Base-by-base conservation (phyloP, 2,329 filamentous ascomycete species). In the Leptographium radiaticola region DNA sequence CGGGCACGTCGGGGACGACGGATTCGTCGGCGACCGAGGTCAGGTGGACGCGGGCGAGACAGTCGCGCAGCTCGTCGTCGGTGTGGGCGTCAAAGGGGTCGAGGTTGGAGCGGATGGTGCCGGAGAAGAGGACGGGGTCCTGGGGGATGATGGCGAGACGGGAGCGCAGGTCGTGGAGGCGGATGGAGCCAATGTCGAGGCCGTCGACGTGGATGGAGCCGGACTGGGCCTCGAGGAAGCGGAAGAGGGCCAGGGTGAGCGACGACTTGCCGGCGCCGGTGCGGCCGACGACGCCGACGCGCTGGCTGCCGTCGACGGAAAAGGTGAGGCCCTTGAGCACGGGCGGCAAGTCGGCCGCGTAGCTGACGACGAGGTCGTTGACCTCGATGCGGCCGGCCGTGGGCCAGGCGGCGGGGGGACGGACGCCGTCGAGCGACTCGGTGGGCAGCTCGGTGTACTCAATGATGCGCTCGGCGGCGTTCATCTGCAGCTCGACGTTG, bases 191-290 rank as follows among this genome's bases (percentile, higher is more conserved):
- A 51, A 89, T 86, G 62, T 90, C 85, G 13, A 88, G 60, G 0
- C 85, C 86, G 61, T 90, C 87, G 57, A 91, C 85, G 55, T 73
- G 65, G 57, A 90, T 82, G 15, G 68, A 77, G 10, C 86, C 86
- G 13, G 80, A 75, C 7, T 75, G 69, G 0, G 83, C 78, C 64
- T 89, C 84, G 13, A 90, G 70, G 70, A 90, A 89, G 20, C 86
- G 82, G 75, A 90, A 89, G 0, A 90, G 70, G 0, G 86, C 85
- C 1, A 89, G 71, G 0, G 86, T 88, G 25, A 90, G 68, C 0
- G 83, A 86, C 0, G 84, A 87, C 67, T 90, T 90, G 54, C 86
- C 86, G 0, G 86, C 86, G 4, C 86, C 86, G 0, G 87, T 90
- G 16, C 87, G 79, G 12, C 87, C 87, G 6, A 90, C 81, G 4